phyloP scores from a whole-genome alignment of 805 yeast species.

The Kodamaea kaohsiungensis region DNA sequence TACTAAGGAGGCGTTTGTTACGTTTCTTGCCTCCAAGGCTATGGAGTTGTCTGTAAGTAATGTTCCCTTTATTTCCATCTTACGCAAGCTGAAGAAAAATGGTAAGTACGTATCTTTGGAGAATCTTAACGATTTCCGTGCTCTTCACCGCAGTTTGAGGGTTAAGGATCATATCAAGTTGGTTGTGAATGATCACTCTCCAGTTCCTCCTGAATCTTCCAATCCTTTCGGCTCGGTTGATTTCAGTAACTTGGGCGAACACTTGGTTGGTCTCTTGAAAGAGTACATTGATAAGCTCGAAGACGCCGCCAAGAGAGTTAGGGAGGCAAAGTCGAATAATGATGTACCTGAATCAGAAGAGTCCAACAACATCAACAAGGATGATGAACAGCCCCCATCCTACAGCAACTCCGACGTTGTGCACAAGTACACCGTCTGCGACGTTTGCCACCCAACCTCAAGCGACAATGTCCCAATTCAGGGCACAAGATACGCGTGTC shows the following conservation, averaged over 20 bases:
- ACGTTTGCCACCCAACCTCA: slow-evolving; percentile 31
- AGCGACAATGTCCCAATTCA: slow-evolving; percentile 28
- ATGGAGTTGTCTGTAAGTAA: slow-evolving; percentile 5
- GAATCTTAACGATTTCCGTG: slow-evolving; percentile 39
- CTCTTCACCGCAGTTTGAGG: slow-evolving; percentile 46
- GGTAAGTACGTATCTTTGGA: slow-evolving; percentile 42
- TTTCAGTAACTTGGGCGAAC: not conserved
- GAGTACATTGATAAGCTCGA: slow-evolving; percentile 2
- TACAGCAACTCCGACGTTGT: slow-evolving; percentile 7
- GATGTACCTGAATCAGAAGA: not conserved
- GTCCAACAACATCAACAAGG: not conserved
- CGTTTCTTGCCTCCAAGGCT: slow-evolving; percentile 6
- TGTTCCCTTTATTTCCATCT: slow-evolving; percentile 6
- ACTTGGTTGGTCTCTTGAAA: slow-evolving; percentile 2
- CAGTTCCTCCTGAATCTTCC: slow-evolving; percentile 6
- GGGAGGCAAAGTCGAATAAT: not conserved
- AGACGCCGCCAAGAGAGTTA: not conserved
- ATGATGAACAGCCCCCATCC: not conserved
- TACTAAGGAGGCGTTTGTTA: slow-evolving; percentile 11
- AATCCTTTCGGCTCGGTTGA: not conserved
- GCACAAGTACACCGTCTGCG: slow-evolving; percentile 34
- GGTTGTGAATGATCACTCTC: slow-evolving; percentile 20
- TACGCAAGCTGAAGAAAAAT: slow-evolving; percentile 50
- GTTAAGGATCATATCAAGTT: slow-evolving; percentile 49
- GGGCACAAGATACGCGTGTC: slow-evolving; percentile 53